These are phyloP conservation scores for Scheffersomyces titani DNA, from an alignment of 1,139 yeast genomes.

Conservation along the genomic window DNA sequence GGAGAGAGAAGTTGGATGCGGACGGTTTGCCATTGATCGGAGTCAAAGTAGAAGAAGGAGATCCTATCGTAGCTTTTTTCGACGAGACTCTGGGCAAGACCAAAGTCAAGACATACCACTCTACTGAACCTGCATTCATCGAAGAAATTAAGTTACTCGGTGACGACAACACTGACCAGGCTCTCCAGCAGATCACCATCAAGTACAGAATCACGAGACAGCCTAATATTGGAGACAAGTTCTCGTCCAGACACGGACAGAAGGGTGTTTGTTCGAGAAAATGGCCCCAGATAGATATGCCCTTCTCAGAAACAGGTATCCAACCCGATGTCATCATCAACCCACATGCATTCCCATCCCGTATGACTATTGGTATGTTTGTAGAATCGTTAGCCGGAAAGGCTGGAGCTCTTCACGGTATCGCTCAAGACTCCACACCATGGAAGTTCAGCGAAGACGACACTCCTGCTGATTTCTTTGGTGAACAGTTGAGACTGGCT, in stretches of 20 bases:
- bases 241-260: slow-evolving; percentile 98
- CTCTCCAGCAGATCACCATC: slow-evolving; percentile 82
- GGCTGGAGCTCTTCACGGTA: slow-evolving; percentile 97
- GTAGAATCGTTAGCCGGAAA: slow-evolving; percentile 97
- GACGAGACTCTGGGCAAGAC: slow-evolving; percentile 93
- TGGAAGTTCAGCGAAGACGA: slow-evolving; percentile 91
- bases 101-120: slow-evolving; percentile 88
- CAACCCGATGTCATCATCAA: slow-evolving; percentile 97
- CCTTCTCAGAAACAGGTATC: slow-evolving; percentile 92
- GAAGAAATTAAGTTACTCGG: slow-evolving; percentile 94
- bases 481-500: slow-evolving; percentile 82
- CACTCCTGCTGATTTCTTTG: slow-evolving; percentile 97
- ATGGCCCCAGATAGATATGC: slow-evolving; percentile 98
- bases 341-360: slow-evolving; percentile 99
- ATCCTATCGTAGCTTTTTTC: slow-evolving; percentile 89
- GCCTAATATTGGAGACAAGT: slow-evolving; percentile 96
- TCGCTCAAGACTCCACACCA: slow-evolving; percentile 97
- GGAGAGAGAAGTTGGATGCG: slow-evolving; percentile 84
- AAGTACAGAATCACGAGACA: slow-evolving; percentile 90
- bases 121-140: slow-evolving; percentile 91
- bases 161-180: slow-evolving; percentile 76
- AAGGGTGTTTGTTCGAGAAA: slow-evolving; percentile 99
- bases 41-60: slow-evolving; percentile 87
- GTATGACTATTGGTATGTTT: slow-evolving; percentile 99
- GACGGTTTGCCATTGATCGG: slow-evolving; percentile 96